Conservation (phyloP, 2,329 filamentous ascomycete species). For the Fonsecaea monophora region DNA sequence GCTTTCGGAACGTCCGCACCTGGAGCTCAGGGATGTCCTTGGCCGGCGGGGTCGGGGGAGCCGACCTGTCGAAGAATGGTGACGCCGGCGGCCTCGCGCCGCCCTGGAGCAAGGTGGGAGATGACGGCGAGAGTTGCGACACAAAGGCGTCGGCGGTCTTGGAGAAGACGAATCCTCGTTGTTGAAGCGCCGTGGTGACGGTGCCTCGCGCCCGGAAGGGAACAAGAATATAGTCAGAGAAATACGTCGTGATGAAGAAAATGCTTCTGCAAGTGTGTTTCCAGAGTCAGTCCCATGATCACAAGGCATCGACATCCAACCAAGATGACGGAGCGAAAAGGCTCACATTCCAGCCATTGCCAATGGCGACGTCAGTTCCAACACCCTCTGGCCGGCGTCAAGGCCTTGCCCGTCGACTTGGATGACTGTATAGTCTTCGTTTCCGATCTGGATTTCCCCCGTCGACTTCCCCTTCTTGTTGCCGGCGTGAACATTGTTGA, state of each 20-base stretch:
- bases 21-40: constrained; percentile 81
- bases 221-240: constrained; percentile 94
- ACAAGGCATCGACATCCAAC: no score
- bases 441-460: constrained; percentile 72
- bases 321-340: constrained; percentile 4
- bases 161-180: constrained; percentile 83
- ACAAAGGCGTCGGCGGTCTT: constrained; percentile 72
- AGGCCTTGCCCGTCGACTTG: constrained; percentile 89
- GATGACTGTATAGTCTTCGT: constrained; percentile 85
- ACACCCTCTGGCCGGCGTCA: constrained; percentile 87
- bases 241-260: constrained; percentile 99
- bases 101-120: constrained; percentile 40
- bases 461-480: constrained; percentile 48
- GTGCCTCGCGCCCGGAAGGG: constrained; percentile 74
- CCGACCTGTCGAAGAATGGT: constrained; percentile 43
- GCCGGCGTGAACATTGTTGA: constrained; percentile 54
- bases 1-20: constrained; percentile 78
- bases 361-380: constrained; percentile 88
- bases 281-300: no score
- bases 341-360: constrained; percentile 84
- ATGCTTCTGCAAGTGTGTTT: constrained; percentile 67
- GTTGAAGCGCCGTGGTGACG: constrained; percentile 77
- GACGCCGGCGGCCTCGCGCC: constrained; percentile 9
- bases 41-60: constrained; percentile 75
- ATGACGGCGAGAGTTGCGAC: constrained; percentile 53